Evolutionary conservation across 148 eudicot species (phyloP), one percentile per base, ranked within the genome.

Genomic region (Beta vulgaris): DNA sequence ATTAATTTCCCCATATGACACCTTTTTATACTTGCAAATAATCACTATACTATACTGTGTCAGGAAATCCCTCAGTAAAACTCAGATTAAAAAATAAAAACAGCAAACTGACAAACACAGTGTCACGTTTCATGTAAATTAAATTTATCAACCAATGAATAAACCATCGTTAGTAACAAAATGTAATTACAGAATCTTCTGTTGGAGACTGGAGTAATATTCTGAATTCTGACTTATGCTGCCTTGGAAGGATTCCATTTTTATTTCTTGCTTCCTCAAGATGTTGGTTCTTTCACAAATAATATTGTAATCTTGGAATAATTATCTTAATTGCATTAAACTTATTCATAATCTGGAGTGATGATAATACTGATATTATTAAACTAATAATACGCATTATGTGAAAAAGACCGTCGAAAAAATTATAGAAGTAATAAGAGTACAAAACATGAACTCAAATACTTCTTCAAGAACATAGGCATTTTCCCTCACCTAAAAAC

Each of bases 181-280:
- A 57, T 26, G 66, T 28, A 13, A 39, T n/a, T n/a, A n/a, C 26
- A 58, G 75, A 74, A 74, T 74, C 60, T 74, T 74, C 60, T 62
- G 58, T n/a, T n/a, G n/a, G n/a, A n/a, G n/a, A n/a, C n/a, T n/a
- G n/a, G n/a, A n/a, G n/a, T n/a, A 26, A 68, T 68, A 68, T 69
- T 69, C 42, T 69, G 25, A 19, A 18, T 49, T 69, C 59, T 66
- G 49, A 37, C 69, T n/a, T n/a, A n/a, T n/a, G n/a, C n/a, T n/a
- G n/a, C n/a, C 4, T 3, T 58, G 35, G 32, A 28, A 15, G 14
- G 34, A 62, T 19, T 62, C 29, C 46, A 36, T 64, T 36, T 37
- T 34, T 5, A 8, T 53, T 53, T 53, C 8, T 53, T 53, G 58
- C 58, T 53, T 19, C 26, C 28, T 58, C 62, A 58, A 26, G 11